Base-by-base conservation (phyloP, 805 yeast genomes). In the Yamadazyma phyllophila region DNA sequence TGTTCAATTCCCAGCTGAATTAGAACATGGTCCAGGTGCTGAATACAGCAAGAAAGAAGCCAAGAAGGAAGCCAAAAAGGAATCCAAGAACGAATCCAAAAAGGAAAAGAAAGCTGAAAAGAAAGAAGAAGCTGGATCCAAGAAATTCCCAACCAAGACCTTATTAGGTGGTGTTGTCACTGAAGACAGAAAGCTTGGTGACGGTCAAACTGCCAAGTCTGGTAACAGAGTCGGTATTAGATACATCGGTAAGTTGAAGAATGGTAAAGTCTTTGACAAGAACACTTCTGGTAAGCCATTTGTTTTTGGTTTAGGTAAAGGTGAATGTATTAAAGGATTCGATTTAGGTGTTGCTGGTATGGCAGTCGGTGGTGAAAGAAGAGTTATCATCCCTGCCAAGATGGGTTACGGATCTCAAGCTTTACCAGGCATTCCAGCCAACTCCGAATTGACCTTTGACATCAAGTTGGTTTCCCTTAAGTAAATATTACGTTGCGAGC, bases 341-440 rank as follows among this genome's bases (percentile, higher is more conserved):
- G 99, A 94, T 66, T 80, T 92, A 62, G 99, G 99, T 78, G 94
- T 94, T 60, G 90, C 92, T 48, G 98, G 98, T 66, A 91, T 94
- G 97, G 83, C 96, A 47, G 96, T 88, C 64, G 97, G 97, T 62
- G 98, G 98, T 65, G 99, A 94, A 80, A 91, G 99, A 80, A 84
- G 98, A 76, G 89, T 94, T 56, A 80, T 89, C 50, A 89, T 94
- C 57, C 99, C 99, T 59, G 85, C 99, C 44, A 81, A 91, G 61
- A 87, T 88, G 83, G 99, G 97, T 47, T 94, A 94, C 73, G 99
- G 99, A 55, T 85, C 85, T 61, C 85, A 87, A 74, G 81, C 87
- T 54, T 78, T 94, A 54, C 99, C 99, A 57, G 99, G 98, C 52
- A 88, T 94, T 59, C 99, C 99, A 62, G 88, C 96, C 61, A 94